Evolutionary conservation across 2,329 filamentous ascomycete genomes (phyloP), one percentile per base, ranked within the genome.

Genomic region (Cryphonectria radicalis): DNA sequence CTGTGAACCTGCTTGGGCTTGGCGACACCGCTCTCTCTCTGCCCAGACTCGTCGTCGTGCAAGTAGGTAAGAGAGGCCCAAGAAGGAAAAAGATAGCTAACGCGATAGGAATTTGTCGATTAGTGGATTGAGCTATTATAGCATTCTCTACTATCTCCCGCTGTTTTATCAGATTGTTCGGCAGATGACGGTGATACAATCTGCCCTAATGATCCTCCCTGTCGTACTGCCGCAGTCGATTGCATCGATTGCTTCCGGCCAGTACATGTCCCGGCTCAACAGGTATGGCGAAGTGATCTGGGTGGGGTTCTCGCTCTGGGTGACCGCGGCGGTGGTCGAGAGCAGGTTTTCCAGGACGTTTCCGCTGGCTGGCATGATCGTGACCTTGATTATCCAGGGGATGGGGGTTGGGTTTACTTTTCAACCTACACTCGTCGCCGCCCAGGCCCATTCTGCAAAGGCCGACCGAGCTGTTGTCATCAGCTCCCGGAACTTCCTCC

Each of bases 211-310:
- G 50, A 84, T 82, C 4, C 79, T 86, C 10, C 86, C 86, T 0
- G 80, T 88, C 76, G 82, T 87, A 42, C 76, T 80, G 46, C 80
- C 79, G 25, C 83, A 88, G 75, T 76, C 80, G 22, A 74, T 78
- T 2, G 77, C 81, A n/a, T 85, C 83, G 14, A 82, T 84, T 17
- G 53, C 82, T 0, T 86, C 86, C 0, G 89, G 89, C 0, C 84
- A 86, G 65, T 90, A 89, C 74, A 89, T 91, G 50, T 87, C 88
- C 2, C 81, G 85, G 5, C 77, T 76, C 11, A 86, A 88, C 72
- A 83, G 88, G 0, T 91, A 91, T 74, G 86, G 86, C 5, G 87
- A 88, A 73, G 82, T 90, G 1, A 86, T 91, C 57, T 89, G 86
- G 74, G 67, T 74, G 3, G 81, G 81, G 1, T 82, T 81, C 64